These are phyloP conservation scores for Prinsepia uniflora DNA, from an alignment of 306 rosid species.

Conservation along the genomic window DNA sequence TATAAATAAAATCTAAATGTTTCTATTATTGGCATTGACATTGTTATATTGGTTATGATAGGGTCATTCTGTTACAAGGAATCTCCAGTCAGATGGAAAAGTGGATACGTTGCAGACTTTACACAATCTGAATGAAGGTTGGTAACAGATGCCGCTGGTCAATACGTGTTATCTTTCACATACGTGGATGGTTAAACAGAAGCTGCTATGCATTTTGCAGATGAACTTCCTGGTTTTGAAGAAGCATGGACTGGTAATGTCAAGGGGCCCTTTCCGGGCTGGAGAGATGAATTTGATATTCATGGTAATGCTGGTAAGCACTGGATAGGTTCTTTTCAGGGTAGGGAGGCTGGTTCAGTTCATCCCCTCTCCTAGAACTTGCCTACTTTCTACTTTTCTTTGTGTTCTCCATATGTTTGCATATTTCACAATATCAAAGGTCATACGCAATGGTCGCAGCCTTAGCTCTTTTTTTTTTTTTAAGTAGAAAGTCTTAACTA, in stretches of 20 bases:
- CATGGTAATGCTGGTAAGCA: constrained; percentile 29
- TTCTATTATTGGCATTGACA: constrained; percentile 1
- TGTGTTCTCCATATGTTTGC: not conserved
- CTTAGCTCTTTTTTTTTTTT: not conserved
- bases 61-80: constrained; percentile 85
- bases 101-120: constrained; percentile 59
- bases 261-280: constrained; percentile 29
- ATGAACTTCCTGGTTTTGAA: constrained; percentile 73
- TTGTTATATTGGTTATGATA: constrained; percentile 22
- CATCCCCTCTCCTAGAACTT: not conserved
- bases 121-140: constrained; percentile 83
- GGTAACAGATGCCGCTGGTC: constrained; percentile 14
- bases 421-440: not conserved
- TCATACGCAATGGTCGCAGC: not conserved
- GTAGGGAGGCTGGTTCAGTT: too few species aligned
- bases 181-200: not conserved
- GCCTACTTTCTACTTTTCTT: not conserved
- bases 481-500: not conserved
- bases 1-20: not conserved
- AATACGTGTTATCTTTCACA: not conserved
- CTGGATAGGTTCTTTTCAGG: not conserved
- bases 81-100: constrained; percentile 68
- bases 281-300: constrained; percentile 30
- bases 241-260: constrained; percentile 63
- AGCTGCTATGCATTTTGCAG: constrained; percentile 29